Evolutionary conservation across 2,329 filamentous ascomycete genomes (phyloP).

Genomic region (Ophidiomyces ophidiicola): DNA sequence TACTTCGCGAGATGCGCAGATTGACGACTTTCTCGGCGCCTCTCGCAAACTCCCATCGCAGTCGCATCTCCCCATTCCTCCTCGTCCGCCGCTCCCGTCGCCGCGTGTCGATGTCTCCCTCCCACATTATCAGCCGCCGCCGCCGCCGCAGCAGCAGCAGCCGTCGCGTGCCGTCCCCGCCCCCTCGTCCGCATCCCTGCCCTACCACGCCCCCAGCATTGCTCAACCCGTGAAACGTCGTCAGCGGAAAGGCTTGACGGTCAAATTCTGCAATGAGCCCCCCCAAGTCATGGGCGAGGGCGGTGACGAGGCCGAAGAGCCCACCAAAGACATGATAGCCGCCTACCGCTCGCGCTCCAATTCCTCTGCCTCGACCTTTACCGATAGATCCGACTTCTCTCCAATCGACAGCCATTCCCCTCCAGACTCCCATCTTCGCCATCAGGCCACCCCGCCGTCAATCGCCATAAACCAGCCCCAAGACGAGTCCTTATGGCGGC

Average conservation of each 20-base stretch:
- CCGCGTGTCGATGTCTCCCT: conserved; percentile 27
- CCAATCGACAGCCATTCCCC: conserved; percentile 1
- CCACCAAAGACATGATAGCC: conserved; percentile 52
- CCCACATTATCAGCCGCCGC: conserved; percentile 25
- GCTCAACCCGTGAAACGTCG: conserved; percentile 24
- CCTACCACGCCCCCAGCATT: conserved; percentile 17
- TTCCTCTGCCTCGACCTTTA: conserved; percentile 12
- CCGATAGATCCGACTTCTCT: conserved; percentile 8
- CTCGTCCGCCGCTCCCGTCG: conserved; percentile 19
- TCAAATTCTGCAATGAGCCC: conserved; percentile 58
- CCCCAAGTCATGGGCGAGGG: conserved; percentile 83
- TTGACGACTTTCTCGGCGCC: conserved; percentile 48
- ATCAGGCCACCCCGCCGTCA: conserved; percentile 9
- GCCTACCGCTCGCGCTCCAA: conserved; percentile 14
- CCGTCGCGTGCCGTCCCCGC: conserved; percentile 24
- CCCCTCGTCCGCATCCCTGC: conserved; percentile 14
- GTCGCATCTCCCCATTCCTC: conserved; percentile 7
- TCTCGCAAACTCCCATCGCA: conserved; percentile 15
- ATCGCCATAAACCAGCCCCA: conserved; percentile 8
- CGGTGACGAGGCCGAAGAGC: conserved; percentile 69
- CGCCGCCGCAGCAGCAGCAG: conserved; percentile 23
- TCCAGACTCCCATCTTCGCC: not conserved
- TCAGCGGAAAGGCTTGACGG: conserved; percentile 55
- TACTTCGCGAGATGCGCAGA: conserved; percentile 32
- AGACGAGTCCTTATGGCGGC: conserved; percentile 19